phyloP scores from a whole-genome alignment of 1,284 basidiomycete genomes.

The Inonotus hispidus region DNA sequence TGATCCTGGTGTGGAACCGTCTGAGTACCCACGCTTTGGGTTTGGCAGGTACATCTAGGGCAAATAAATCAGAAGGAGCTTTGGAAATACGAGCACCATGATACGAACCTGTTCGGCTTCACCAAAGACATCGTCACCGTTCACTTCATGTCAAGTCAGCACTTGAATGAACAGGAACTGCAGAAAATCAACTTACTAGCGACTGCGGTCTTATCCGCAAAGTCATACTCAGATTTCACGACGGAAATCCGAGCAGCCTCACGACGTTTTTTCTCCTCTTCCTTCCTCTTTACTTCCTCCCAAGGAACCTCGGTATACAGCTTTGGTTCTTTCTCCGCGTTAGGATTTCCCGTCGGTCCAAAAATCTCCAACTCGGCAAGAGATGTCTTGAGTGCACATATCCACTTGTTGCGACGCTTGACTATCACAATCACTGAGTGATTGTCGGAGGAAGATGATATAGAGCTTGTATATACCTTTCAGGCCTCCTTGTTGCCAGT shows the following conservation, averaged over 20 bases:
- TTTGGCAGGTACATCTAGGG: conserved; percentile 3
- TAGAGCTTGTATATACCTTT: conserved; percentile 42
- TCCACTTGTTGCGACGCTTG: conserved; percentile 86
- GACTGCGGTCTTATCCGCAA: conserved; percentile 14
- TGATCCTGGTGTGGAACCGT: background rate
- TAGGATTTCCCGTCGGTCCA: conserved; percentile 69
- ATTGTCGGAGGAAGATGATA: background rate
- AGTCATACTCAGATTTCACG: conserved; percentile 16
- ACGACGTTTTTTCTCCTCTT: conserved; percentile 35
- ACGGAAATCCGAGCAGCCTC: conserved; percentile 19
- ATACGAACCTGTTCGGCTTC: conserved; percentile 7
- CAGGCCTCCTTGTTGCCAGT: conserved; percentile 78
- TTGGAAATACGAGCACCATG: no score
- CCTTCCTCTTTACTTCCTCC: conserved; percentile 40
- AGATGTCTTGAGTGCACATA: conserved; percentile 77
- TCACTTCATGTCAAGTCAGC: background rate
- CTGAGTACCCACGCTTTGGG: background rate
- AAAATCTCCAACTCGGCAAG: conserved; percentile 70
- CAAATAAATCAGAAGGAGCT: background rate
- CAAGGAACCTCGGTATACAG: conserved; percentile 72
- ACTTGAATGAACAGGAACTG: background rate
- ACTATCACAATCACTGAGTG: conserved; percentile 32
- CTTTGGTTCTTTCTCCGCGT: conserved; percentile 44
- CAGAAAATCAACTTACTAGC: conserved; percentile 6
- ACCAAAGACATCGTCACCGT: conserved; percentile 10